phyloP scores from a whole-genome alignment of 108 stramenopile species.

The Cyclostephanos tholiformis region DNA sequence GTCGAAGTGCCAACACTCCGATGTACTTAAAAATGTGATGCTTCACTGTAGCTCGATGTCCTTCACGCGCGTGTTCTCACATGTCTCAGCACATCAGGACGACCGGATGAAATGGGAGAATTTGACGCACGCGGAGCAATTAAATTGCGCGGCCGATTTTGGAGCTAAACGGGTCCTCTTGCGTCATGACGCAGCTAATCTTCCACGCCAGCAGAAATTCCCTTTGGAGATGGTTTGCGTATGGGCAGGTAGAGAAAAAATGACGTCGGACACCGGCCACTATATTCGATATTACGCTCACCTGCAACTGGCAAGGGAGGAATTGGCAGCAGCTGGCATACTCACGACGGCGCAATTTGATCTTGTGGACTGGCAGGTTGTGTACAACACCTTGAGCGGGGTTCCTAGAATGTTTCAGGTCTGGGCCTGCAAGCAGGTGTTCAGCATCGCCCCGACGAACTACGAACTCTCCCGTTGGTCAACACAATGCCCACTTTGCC shows the following conservation, averaged over 20 bases:
- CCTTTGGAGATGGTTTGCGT: background rate
- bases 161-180: background rate
- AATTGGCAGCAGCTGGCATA: background rate
- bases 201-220: background rate
- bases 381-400: background rate
- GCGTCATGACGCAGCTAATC: background rate
- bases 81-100: constrained; percentile 5
- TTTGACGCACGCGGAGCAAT: background rate
- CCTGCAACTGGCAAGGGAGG: background rate
- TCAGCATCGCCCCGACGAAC: too few species aligned
- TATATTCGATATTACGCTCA: background rate
- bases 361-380: background rate
- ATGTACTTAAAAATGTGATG: constrained; percentile 24
- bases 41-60: constrained; percentile 3
- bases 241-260: background rate
- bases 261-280: constrained; percentile 1
- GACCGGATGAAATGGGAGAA: background rate
- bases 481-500: too few species aligned
- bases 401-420: background rate
- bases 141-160: background rate
- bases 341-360: background rate
- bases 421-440: too few species aligned
- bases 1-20: constrained; percentile 5
- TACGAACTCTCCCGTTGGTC: too few species aligned
- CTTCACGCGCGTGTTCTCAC: background rate